Evolutionary conservation across 2,329 filamentous ascomycete species (phyloP), one percentile per base, ranked within the genome.

Genomic region (Fusarium xyrophilum): DNA sequence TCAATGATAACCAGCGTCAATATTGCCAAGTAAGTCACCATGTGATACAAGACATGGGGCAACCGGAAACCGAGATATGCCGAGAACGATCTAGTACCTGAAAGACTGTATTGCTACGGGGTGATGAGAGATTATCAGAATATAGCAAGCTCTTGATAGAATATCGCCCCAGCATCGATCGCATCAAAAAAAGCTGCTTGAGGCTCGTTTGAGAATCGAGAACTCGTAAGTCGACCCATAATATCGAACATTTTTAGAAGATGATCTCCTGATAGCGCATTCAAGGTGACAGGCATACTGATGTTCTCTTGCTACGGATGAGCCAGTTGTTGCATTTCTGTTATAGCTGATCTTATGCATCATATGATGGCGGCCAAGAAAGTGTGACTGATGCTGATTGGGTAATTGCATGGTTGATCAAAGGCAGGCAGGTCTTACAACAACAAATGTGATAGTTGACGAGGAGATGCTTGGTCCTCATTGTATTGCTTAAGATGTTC

Each of bases 371-470:
- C 33, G 47, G 54, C 53, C 27, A 39, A 39, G 54, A 56, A 50
- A 25, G 48, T 32, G 44, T 56, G 35, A 53, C 35, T 28, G 28
- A 52, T 52, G 44, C 21, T 53, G 54, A 52, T 56, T 56, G 54
- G 54, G 15, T 28, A 7, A 27, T 6, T 8, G 32, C 15, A n/a
- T n/a, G 33, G 25, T 19, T 33, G 43, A 51, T 56, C 23, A 28
- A 32, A 30, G 53, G 25, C 50, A 30, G 53, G 25, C 50, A 32
- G 15, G 50, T 25, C 17, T 27, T n/a, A 25, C n/a, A 44, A 17
- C n/a, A 23, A 43, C 2, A 25, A 50, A 36, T 36, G 46, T 36
- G 52, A 19, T 25, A 21, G 25, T 38, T 51, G 3, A 36, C n/a
- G 32, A 38, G 12, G 42, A 52, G 27, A 32, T 51, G 11, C 32